Conservation (phyloP, 129 eudicot species). For the Centella asiatica region DNA sequence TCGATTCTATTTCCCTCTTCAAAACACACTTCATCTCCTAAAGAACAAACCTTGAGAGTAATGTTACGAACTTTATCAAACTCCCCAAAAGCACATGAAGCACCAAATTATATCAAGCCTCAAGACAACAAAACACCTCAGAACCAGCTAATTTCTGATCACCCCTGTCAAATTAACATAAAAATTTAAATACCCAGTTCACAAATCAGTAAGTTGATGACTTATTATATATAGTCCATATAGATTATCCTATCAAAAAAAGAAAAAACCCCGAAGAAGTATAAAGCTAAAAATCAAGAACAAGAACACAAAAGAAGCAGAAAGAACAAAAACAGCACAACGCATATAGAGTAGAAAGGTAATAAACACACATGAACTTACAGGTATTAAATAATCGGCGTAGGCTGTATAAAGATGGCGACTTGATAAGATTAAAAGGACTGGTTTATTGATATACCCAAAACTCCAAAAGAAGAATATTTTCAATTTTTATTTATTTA, state of each 20-base stretch:
- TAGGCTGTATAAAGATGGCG: constrained; percentile 5
- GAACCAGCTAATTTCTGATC: constrained; percentile 11
- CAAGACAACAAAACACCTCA: constrained; percentile 10
- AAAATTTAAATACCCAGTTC: neutral
- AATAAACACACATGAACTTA: neutral
- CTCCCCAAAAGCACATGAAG: neutral
- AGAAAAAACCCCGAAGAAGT: neutral
- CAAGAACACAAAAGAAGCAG: neutral
- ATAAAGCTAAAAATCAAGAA: neutral
- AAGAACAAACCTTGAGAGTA: constrained; percentile 5
- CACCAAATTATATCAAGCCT: neutral
- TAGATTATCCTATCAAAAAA: neutral
- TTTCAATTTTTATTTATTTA: neutral
- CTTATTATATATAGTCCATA: neutral
- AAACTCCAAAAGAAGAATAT: neutral
- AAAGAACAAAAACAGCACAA: neutral
- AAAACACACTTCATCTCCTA: neutral
- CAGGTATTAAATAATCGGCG: constrained; percentile 2
- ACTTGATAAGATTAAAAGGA: constrained; percentile 4
- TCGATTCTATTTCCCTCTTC: neutral
- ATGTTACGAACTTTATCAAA: neutral
- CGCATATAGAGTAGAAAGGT: neutral
- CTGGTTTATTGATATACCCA: neutral
- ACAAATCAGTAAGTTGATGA: constrained; percentile 1
- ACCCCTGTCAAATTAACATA: neutral